phyloP scores from a whole-genome alignment of 1,139 yeast genomes.

The Geotrichum histeridarum region DNA sequence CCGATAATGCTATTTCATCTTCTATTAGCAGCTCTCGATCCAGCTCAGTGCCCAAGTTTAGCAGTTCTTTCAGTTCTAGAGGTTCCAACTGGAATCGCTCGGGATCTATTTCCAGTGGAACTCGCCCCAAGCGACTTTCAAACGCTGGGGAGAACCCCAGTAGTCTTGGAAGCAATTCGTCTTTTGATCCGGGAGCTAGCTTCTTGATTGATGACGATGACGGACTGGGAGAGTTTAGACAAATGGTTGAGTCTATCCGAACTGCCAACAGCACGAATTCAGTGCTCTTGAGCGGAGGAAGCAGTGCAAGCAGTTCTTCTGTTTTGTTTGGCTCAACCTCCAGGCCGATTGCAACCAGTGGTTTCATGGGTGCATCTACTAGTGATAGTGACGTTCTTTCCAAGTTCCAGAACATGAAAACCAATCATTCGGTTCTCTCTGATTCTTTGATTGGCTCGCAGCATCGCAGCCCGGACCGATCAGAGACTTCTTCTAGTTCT shows the following conservation, averaged over 20 bases:
- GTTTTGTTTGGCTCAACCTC: conserved; percentile 3
- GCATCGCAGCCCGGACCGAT: conserved; percentile 14
- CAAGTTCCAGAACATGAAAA: conserved; percentile 46
- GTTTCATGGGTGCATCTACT: conserved; percentile 16
- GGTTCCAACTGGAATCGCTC: conserved; percentile 27
- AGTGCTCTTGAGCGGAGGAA: conserved; percentile 9
- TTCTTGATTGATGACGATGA: conserved; percentile 26
- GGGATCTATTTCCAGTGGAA: conserved; percentile 24
- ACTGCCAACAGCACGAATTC: conserved; percentile 8
- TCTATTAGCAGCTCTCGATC: conserved; percentile 25
- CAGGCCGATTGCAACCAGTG: background rate
- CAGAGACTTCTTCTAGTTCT: conserved; percentile 5
- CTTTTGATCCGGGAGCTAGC: conserved; percentile 37
- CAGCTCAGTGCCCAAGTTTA: conserved; percentile 30
- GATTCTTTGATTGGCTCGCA: conserved; percentile 32
- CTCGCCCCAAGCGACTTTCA: conserved; percentile 26
- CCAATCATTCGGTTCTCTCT: conserved; percentile 43
- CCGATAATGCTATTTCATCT: conserved; percentile 25
- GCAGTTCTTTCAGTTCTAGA: conserved; percentile 35
- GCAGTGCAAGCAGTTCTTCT: conserved; percentile 16
- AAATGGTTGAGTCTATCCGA: conserved; percentile 61
- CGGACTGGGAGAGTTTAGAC: conserved; percentile 34
- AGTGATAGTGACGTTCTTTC: conserved; percentile 37
- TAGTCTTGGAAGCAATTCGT: conserved; percentile 27
- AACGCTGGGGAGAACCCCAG: conserved; percentile 27